phyloP scores from a whole-genome alignment of 495 filamentous ascomycete genomes.

The Geoglossum glabrum region DNA sequence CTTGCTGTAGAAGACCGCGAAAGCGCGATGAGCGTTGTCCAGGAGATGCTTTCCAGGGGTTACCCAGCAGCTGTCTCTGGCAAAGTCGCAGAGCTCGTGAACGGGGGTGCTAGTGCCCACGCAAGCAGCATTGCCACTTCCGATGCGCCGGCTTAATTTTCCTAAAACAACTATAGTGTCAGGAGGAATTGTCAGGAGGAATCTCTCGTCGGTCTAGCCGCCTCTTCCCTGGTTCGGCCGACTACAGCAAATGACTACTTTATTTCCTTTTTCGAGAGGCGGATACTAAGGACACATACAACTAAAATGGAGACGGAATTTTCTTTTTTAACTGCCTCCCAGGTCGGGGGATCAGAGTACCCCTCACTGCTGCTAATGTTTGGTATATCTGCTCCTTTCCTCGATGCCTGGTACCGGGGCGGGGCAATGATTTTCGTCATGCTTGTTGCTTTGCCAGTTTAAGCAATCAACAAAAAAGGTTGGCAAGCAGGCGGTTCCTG shows the following conservation, averaged over 20 bases:
- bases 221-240: too few species aligned
- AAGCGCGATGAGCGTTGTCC: slow-evolving; percentile 52
- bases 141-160: neutral
- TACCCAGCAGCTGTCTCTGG: slow-evolving; percentile 80
- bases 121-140: neutral
- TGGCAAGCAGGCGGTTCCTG: neutral
- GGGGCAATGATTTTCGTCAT: neutral
- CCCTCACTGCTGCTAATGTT: neutral
- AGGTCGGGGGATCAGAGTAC: neutral
- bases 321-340: neutral
- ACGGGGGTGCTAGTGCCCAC: slow-evolving; percentile 24
- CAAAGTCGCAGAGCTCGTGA: slow-evolving; percentile 81
- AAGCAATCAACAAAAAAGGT: neutral
- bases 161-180: neutral
- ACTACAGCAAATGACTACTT: too few species aligned
- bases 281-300: neutral
- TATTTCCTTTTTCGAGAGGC: neutral
- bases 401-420: neutral
- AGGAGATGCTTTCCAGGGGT: slow-evolving; percentile 76
- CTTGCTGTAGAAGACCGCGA: slow-evolving; percentile 61
- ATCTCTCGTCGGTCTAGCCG: neutral
- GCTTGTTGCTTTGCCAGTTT: neutral
- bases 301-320: neutral
- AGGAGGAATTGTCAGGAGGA: neutral
- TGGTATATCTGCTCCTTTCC: neutral